Evolutionary conservation across 164 flowering plant genomes (phyloP), one percentile per base, ranked within the genome.

Genomic region (Chimonanthus praecox): DNA sequence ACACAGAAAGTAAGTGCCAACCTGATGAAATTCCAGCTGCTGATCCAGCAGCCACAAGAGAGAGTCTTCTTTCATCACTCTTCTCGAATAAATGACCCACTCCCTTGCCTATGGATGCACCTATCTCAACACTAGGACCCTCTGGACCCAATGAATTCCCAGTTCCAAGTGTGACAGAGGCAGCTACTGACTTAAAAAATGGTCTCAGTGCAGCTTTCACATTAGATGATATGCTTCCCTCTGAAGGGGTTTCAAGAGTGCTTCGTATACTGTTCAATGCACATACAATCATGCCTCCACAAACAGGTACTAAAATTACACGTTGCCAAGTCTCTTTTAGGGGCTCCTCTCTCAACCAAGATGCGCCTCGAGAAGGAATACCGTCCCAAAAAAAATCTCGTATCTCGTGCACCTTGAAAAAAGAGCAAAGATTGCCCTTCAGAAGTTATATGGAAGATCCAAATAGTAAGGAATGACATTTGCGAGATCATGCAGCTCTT

Each of bases 41-140:
- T 21, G 99, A 91, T 74, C 99, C 99, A 2, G 99, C 90, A 80
- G 99, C 97, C 76, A 86, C 75, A 63, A 94, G 88, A 54, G 97
- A 88, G 47, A 88, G 82, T 80, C 81, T 89, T 78, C 80, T 81
- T 71, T 76, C 66, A 49, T 82, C 77, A 68, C 77, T 81, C 54
- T 62, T 85, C 21, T 82, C 85, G 62, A 86, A 82, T 58, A 89
- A 47, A 76, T 73, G 16, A 73, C 84, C 85, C 51, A 91, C 72
- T 8, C 94, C 97, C 82, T 88, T 90, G 48, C 87, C 97, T 21
- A 94, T 80, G 68, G 97, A 91, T 49, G 92, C 74, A 62, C 99
- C 97, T 58, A 94, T 94, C 74, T 94, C 99, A 10, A 94, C 97
- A 78, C 97, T 91, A 20, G 97, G 99, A 79, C 99, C 99, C 83